Evolutionary conservation across 345 rosid genomes (phyloP).

Genomic region (Clausena lansium): DNA sequence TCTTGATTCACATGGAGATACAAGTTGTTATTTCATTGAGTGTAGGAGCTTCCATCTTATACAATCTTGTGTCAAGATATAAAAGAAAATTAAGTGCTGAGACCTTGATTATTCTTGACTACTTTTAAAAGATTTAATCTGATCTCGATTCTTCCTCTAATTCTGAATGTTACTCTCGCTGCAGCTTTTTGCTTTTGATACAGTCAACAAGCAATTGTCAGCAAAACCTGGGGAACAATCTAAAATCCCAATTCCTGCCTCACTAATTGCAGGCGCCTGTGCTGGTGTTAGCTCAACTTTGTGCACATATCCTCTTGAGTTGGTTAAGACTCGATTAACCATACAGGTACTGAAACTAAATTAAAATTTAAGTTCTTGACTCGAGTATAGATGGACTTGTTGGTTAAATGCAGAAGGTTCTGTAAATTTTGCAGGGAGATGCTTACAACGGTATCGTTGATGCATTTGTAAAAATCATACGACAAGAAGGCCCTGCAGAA

Average conservation of each 20-base stretch:
- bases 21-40: not conserved
- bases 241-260: constrained; percentile 71
- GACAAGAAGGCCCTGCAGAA: constrained; percentile 79
- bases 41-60: not conserved
- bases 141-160: not conserved
- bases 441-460: constrained; percentile 71
- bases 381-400: not conserved
- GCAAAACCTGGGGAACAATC: constrained; percentile 65
- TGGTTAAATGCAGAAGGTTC: not conserved
- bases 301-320: constrained; percentile 89
- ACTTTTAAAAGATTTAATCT: not conserved
- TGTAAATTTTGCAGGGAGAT: constrained; percentile 57
- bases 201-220: constrained; percentile 74
- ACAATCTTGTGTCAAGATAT: not conserved
- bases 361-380: not conserved
- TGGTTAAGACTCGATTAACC: constrained; percentile 89
- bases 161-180: constrained; percentile 8
- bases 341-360: constrained; percentile 55
- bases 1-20: not conserved
- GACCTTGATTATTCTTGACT: not conserved
- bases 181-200: constrained; percentile 91
- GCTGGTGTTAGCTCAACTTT: constrained; percentile 96
- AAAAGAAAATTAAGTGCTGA: no score
- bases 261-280: constrained; percentile 94
- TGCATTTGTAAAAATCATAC: constrained; percentile 74